Evolutionary conservation across 495 filamentous ascomycete species (phyloP).

Genomic region (Aspergillus haitiensis): DNA sequence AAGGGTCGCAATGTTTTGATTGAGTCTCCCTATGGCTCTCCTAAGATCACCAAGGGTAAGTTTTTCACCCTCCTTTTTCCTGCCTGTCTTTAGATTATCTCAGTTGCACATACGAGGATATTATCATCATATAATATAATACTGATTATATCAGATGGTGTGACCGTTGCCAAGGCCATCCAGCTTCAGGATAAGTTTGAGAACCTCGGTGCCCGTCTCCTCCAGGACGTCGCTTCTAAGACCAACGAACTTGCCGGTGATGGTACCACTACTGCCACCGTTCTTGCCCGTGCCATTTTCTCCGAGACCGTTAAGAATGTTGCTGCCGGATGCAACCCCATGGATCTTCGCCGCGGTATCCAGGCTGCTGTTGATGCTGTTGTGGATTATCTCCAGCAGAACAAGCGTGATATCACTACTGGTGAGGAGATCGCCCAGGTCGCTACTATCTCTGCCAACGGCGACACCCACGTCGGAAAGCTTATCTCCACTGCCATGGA

Average conservation of each 20-base stretch:
- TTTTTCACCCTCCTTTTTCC: constrained; percentile 10
- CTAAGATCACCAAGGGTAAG: constrained; percentile 98
- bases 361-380: constrained; percentile 95
- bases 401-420: constrained; percentile 96
- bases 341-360: constrained; percentile 95
- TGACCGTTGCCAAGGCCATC: constrained; percentile 90
- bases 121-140: constrained; percentile 8
- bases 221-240: constrained; percentile 98
- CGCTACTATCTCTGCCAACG: constrained; percentile 96
- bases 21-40: constrained; percentile 94
- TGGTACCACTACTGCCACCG: constrained; percentile 95
- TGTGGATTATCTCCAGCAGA: constrained; percentile 86
- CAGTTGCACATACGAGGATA: not conserved
- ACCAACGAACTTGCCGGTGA: constrained; percentile 99
- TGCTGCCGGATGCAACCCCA: constrained; percentile 98
- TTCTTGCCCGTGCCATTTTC: constrained; percentile 97
- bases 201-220: constrained; percentile 93
- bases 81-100: constrained; percentile 9
- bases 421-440: constrained; percentile 97
- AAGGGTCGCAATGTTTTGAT: constrained; percentile 98
- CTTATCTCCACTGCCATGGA: constrained; percentile 98
- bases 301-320: constrained; percentile 99
- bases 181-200: constrained; percentile 98
- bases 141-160: constrained; percentile 70
- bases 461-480: constrained; percentile 92